Evolutionary conservation across 768 basidiomycete genomes (phyloP).

Genomic region (Psilocybe cyanescens): DNA sequence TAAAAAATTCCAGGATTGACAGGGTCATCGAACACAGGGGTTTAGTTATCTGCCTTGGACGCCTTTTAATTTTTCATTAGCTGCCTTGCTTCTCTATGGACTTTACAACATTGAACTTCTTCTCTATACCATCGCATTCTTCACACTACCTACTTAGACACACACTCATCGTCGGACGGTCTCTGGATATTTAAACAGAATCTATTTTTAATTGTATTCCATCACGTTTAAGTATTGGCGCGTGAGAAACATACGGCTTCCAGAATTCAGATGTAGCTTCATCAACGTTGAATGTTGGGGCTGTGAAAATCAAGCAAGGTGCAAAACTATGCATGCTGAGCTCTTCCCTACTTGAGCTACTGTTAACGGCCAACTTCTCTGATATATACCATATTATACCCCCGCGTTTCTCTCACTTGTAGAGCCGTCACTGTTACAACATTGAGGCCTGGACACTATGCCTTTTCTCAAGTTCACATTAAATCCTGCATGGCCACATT

Average conservation of each 20-base stretch:
- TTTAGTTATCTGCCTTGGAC: neutral
- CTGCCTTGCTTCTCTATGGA: neutral
- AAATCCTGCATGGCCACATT: conserved; percentile 57
- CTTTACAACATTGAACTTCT: neutral
- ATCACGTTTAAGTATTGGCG: neutral
- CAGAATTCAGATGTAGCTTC: neutral
- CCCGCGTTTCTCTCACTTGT: neutral
- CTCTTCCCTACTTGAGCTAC: neutral
- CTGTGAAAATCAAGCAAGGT: neutral
- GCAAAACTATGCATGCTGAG: conserved; percentile 1
- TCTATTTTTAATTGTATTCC: neutral
- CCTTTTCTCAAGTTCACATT: conserved; percentile 25
- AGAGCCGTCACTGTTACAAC: neutral
- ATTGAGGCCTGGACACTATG: conserved; percentile 15
- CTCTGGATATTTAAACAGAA: neutral
- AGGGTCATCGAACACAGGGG: neutral
- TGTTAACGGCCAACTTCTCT: neutral
- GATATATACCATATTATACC: neutral
- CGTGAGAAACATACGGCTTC: neutral
- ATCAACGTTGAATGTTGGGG: conserved; percentile 1
- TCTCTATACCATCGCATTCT: neutral
- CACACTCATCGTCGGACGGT: neutral
- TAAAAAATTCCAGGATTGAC: no score
- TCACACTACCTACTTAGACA: neutral
- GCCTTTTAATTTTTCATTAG: neutral